These are phyloP conservation scores for Metschnikowia shivogae DNA, from an alignment of 805 yeast species.

Conservation along the genomic window DNA sequence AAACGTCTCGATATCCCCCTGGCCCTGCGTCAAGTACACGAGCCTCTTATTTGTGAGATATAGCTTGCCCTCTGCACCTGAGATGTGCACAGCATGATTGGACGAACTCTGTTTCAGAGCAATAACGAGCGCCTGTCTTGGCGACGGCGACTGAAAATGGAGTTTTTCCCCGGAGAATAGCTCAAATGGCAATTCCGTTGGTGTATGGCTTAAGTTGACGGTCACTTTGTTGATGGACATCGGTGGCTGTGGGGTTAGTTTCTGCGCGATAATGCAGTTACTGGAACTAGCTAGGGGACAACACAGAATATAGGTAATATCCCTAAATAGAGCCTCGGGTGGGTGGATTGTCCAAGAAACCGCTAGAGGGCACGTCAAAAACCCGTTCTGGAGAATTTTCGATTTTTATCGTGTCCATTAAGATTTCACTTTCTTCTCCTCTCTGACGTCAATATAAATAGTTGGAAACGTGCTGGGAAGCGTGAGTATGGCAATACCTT, in stretches of 20 bases:
- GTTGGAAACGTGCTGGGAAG: no score
- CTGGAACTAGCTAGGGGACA: no score
- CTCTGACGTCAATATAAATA: no score
- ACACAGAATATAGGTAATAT: no score
- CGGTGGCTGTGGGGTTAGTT: slow-evolving; percentile 1
- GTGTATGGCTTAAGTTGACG: neutral
- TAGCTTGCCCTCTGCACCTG: slow-evolving; percentile 35
- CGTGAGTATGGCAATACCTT: no score
- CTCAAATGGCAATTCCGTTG: slow-evolving; percentile 15
- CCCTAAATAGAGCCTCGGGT: no score
- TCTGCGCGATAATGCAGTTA: neutral
- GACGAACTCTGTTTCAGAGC: slow-evolving; percentile 15
- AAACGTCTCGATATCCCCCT: slow-evolving; percentile 43
- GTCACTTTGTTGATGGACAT: slow-evolving; percentile 16
- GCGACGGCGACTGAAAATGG: slow-evolving; percentile 12
- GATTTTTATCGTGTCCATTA: no score
- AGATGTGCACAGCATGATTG: slow-evolving; percentile 21
- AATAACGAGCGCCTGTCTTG: slow-evolving; percentile 30
- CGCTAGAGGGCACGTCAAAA: no score
- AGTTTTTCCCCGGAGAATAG: slow-evolving; percentile 16
- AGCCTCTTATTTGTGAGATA: slow-evolving; percentile 42
- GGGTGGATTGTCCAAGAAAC: no score
- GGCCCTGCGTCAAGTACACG: slow-evolving; percentile 34
- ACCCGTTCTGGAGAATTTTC: no score
- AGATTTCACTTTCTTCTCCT: no score